Evolutionary conservation across 2,329 filamentous ascomycete species (phyloP), one percentile per base, ranked within the genome.

Genomic region (Paraconiothyrium sp.): DNA sequence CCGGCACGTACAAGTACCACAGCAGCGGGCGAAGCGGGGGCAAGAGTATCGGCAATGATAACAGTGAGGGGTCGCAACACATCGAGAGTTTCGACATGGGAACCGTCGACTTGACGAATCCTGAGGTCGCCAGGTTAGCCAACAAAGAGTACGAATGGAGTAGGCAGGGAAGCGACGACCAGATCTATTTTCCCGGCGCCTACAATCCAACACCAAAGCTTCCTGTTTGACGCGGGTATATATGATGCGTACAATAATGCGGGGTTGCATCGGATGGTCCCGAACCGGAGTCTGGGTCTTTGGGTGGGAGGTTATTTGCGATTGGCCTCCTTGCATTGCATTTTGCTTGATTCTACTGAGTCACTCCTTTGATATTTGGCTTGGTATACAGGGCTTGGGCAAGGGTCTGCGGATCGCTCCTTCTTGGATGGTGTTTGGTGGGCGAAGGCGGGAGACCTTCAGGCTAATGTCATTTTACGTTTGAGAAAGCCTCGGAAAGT

Each of bases 1-100:
- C 57, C 37, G 48, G 59, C n/a, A 47, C 57, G 39, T 72, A 72
- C 60, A 61, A 67, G 27, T 72, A 69, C 47, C 67, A 72, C 52
- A 69, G 67, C 58, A 61, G 66, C 13, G 70, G 64, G 32, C 67
- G 64, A 62, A 67, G 61, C 49, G 64, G 66, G 20, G 61, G 24
- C 4, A 63, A 58, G 34, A 59, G 3, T 8, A 46, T 32, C 22
- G 60, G 39, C n/a, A 50, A 61, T 41, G 37, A 27, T 9, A n/a
- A 16, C 9, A 58, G 43, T 30, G 27, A 43, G n/a, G 39, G 44
- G 30, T 30, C 30, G 9, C 30, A 35, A 20, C 27, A 39, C 9
- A 4, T 62, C 43, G 52, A 54, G 34, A 57, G 37, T 4, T 57
- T 57, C 8, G 56, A 59, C 39, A 47, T 43, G 52, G 50, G 30